phyloP scores from a whole-genome alignment of 1,284 basidiomycete species.

The Inonotus hispidus region DNA sequence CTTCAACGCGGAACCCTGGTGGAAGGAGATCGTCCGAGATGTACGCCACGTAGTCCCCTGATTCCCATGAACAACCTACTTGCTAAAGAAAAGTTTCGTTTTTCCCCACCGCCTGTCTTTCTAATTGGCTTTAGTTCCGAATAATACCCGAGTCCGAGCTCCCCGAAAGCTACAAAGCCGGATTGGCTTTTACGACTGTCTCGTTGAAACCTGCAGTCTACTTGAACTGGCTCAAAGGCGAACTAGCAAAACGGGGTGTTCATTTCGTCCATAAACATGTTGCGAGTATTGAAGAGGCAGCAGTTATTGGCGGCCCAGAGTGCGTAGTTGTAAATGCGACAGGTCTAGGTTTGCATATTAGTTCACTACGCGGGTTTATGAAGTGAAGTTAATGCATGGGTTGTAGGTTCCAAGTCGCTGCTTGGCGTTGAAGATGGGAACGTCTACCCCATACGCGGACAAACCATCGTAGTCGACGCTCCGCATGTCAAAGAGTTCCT shows the following conservation, averaged over 20 bases:
- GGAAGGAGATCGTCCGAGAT: conserved; percentile 43
- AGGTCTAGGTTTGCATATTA: conserved; percentile 35
- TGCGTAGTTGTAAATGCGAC: conserved; percentile 45
- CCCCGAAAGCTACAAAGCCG: conserved; percentile 31
- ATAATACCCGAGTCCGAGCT: conserved; percentile 31
- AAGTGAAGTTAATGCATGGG: conserved; percentile 20
- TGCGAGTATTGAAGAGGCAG: conserved; percentile 38
- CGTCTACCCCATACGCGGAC: conserved; percentile 80
- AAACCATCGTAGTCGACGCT: conserved; percentile 74
- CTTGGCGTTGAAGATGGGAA: conserved; percentile 74
- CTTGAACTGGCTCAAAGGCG: conserved; percentile 42
- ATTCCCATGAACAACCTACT: neutral
- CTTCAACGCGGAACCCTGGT: conserved; percentile 40
- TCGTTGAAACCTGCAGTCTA: conserved; percentile 45
- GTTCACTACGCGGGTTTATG: neutral
- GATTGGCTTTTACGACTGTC: conserved; percentile 41
- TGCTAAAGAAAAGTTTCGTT: neutral
- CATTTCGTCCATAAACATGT: conserved; percentile 29
- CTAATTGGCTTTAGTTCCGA: conserved; percentile 33
- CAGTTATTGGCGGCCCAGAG: conserved; percentile 30
- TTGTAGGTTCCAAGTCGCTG: conserved; percentile 61
- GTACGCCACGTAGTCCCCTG: conserved; percentile 30
- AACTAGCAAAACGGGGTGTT: conserved; percentile 31
- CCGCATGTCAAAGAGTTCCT: conserved; percentile 48
- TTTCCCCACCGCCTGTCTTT: neutral